Evolutionary conservation across 371 early-diverging fungal species (phyloP).

Genomic region (Mucor racemosus): DNA sequence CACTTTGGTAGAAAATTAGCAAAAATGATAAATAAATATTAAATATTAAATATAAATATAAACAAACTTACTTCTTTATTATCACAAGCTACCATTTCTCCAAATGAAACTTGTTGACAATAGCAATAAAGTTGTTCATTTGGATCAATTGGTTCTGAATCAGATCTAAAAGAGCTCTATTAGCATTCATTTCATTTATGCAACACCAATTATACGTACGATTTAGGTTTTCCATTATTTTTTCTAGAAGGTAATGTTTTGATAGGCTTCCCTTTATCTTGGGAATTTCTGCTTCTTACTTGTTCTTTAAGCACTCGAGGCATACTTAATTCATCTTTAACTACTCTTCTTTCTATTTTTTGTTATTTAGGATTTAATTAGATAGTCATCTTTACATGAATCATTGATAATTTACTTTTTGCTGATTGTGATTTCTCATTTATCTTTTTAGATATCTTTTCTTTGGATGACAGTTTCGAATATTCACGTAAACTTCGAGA

Average conservation of each 20-base stretch:
- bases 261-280: slow-evolving; percentile 23
- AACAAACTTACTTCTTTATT: slow-evolving; percentile 76
- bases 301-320: slow-evolving; percentile 23
- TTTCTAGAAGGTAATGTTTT: slow-evolving; percentile 25
- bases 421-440: slow-evolving; percentile 15
- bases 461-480: slow-evolving; percentile 28
- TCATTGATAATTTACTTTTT: slow-evolving; percentile 18
- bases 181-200: background rate
- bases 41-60: background rate
- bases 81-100: slow-evolving; percentile 98
- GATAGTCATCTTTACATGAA: no score
- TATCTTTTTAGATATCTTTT: slow-evolving; percentile 20
- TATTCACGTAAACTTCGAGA: slow-evolving; percentile 37
- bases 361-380: background rate
- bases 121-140: slow-evolving; percentile 96
- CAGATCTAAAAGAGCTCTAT: slow-evolving; percentile 12
- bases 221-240: slow-evolving; percentile 21
- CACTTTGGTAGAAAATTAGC: slow-evolving; percentile 57
- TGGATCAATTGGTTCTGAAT: slow-evolving; percentile 87
- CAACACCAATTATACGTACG: slow-evolving; percentile 8
- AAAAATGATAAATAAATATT: background rate
- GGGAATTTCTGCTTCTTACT: slow-evolving; percentile 13
- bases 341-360: slow-evolving; percentile 22
- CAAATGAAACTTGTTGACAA: slow-evolving; percentile 94
- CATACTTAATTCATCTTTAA: slow-evolving; percentile 17